A percentile compares a stretch with the other conserved stretches of the same genome.
phyloP scores from a whole-genome alignment of 2,329 filamentous ascomycete genomes.

The Trichoderma polysporum region DNA sequence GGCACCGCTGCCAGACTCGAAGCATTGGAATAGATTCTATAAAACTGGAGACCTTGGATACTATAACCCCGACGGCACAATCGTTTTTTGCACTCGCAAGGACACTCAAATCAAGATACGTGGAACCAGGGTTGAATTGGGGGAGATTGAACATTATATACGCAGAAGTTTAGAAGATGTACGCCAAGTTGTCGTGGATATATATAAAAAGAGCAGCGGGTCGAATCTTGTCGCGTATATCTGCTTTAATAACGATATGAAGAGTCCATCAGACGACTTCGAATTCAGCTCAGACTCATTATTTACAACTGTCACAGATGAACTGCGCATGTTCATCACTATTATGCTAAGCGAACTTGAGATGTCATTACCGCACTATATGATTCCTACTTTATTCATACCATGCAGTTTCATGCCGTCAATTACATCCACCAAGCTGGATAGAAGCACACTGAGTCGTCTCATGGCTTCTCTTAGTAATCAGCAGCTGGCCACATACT shows the following conservation, averaged over 20 bases:
- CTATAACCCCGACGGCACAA: conserved; percentile 39
- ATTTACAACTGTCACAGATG: conserved; percentile 18
- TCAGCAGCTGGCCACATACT: background rate
- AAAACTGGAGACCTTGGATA: conserved; percentile 47
- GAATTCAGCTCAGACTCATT: background rate
- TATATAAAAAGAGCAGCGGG: background rate
- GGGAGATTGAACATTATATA: conserved; percentile 24
- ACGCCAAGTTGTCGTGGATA: conserved; percentile 8
- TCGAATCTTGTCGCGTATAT: conserved; percentile 1
- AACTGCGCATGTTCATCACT: conserved; percentile 16
- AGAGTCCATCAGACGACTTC: background rate
- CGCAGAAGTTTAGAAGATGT: background rate
- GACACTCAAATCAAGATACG: conserved; percentile 57
- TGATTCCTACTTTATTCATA: conserved; percentile 26
- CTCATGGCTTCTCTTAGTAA: background rate
- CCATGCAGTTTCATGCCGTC: conserved; percentile 23
- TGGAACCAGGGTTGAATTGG: conserved; percentile 53
- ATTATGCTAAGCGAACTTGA: background rate
- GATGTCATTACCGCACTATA: conserved; percentile 20
- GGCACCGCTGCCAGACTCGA: background rate
- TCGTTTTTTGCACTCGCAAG: conserved; percentile 49
- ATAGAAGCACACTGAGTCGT: conserved; percentile 4
- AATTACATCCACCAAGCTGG: conserved; percentile 23
- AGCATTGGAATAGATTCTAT: conserved; percentile 34
- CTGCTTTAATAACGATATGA: background rate